These are phyloP conservation scores for Emergomyces africanus DNA, from an alignment of 2,329 filamentous ascomycete species.

Conservation along the genomic window DNA sequence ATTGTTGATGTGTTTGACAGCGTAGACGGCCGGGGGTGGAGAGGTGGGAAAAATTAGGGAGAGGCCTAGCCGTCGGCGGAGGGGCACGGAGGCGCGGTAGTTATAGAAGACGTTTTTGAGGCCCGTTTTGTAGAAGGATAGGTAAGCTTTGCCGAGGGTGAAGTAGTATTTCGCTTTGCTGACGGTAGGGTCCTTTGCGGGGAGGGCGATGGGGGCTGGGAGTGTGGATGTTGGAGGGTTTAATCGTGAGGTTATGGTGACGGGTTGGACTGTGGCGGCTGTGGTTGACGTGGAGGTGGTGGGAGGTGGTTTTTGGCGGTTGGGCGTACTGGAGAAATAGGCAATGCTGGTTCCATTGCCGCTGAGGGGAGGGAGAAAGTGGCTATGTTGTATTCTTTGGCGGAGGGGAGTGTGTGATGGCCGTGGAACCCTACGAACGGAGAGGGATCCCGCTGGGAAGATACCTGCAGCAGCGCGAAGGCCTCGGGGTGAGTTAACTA, in stretches of 20 bases:
- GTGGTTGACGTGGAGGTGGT: neutral
- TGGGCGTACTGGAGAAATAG: neutral
- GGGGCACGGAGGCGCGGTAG: constrained; percentile 26
- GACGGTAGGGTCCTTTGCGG: constrained; percentile 36
- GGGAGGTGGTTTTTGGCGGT: neutral
- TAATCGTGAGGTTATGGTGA: constrained; percentile 23
- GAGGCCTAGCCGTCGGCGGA: constrained; percentile 20
- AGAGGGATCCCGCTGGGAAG: neutral
- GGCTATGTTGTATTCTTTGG: neutral
- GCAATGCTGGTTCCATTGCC: neutral
- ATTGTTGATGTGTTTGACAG: neutral
- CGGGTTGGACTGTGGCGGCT: neutral
- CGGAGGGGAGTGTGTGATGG: neutral
- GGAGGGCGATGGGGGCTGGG: constrained; percentile 55
- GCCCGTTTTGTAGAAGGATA: constrained; percentile 78
- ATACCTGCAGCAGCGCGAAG: neutral
- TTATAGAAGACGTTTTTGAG: constrained; percentile 63
- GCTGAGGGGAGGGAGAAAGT: neutral
- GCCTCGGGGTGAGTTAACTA: neutral
- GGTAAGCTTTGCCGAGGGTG: constrained; percentile 58
- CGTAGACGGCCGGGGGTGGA: constrained; percentile 11
- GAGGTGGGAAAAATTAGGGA: constrained; percentile 23
- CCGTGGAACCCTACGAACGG: neutral
- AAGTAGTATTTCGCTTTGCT: constrained; percentile 21
- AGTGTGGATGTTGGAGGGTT: constrained; percentile 65